These are phyloP conservation scores for Hemisphaericaspora subhashii DNA, from an alignment of 1,139 yeast species.

Conservation along the genomic window DNA sequence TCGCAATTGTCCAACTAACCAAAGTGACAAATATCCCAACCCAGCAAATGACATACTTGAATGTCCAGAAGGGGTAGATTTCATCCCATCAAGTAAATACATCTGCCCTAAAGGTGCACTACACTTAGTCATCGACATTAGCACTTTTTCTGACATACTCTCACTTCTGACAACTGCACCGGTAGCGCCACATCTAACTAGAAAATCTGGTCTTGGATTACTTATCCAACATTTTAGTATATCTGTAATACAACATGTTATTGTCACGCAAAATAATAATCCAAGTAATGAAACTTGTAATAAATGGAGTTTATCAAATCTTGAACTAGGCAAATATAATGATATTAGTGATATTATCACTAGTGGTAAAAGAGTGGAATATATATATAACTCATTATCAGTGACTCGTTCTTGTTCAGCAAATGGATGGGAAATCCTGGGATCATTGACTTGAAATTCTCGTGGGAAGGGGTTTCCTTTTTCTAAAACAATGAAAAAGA, in stretches of 20 bases:
- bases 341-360: constrained; percentile 16
- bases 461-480: constrained; percentile 38
- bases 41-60: constrained; percentile 45
- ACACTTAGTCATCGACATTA: constrained; percentile 40
- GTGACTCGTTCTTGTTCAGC: constrained; percentile 43
- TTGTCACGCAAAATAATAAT: constrained; percentile 22
- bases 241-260: constrained; percentile 32
- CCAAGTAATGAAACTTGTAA: constrained; percentile 27
- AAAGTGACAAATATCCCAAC: constrained; percentile 36
- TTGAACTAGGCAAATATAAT: constrained; percentile 4
- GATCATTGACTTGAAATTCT: constrained; percentile 35
- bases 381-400: constrained; percentile 26
- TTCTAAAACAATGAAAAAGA: constrained; percentile 38
- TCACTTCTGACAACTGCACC: constrained; percentile 9
- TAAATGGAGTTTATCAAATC: constrained; percentile 14
- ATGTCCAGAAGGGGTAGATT: constrained; percentile 50
- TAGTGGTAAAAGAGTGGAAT: constrained; percentile 25
- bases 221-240: constrained; percentile 47
- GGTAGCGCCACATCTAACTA: constrained; percentile 41
- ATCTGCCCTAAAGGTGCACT: constrained; percentile 38
- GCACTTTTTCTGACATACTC: constrained; percentile 29
- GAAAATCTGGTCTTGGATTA: constrained; percentile 49
- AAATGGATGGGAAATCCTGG: constrained; percentile 46
- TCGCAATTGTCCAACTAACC: constrained; percentile 42
- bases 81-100: constrained; percentile 41